Conservation (phyloP, 768 basidiomycete species). For the Boletus huronensis region DNA sequence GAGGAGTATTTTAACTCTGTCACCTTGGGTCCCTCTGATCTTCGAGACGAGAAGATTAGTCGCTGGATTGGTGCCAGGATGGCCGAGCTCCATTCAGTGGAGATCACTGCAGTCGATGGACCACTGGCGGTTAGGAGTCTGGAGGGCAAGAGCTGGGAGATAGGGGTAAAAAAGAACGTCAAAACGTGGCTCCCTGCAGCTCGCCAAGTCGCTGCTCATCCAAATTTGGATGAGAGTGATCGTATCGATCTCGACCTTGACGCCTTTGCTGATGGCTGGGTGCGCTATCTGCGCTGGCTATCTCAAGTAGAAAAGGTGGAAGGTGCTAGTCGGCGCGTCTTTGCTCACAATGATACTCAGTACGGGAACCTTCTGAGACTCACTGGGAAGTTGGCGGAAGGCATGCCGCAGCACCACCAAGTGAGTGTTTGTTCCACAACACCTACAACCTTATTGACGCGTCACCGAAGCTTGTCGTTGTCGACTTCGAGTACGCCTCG, state of each 20-base stretch:
- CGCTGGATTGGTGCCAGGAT: slow-evolving; percentile 90
- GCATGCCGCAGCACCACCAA: slow-evolving; percentile 72
- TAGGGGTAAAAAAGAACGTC: slow-evolving; percentile 65
- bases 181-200: slow-evolving; percentile 69
- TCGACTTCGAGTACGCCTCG: slow-evolving; percentile 96
- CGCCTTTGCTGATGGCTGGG: slow-evolving; percentile 60
- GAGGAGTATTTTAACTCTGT: slow-evolving; percentile 94
- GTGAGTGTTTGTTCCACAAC: slow-evolving; percentile 38
- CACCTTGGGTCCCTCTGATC: slow-evolving; percentile 71
- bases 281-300: slow-evolving; percentile 68
- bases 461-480: slow-evolving; percentile 77
- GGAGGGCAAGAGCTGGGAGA: slow-evolving; percentile 50
- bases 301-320: slow-evolving; percentile 53
- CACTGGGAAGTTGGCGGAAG: slow-evolving; percentile 45
- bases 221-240: slow-evolving; percentile 43
- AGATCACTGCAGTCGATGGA: slow-evolving; percentile 63
- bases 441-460: slow-evolving; percentile 11
- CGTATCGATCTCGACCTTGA: slow-evolving; percentile 61
- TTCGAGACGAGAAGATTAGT: slow-evolving; percentile 73
- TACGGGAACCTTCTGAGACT: slow-evolving; percentile 89
- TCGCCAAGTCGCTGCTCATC: slow-evolving; percentile 67
- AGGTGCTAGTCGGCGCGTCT: slow-evolving; percentile 64
- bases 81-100: slow-evolving; percentile 94
- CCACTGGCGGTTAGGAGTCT: slow-evolving; percentile 35
- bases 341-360: slow-evolving; percentile 94